These are phyloP conservation scores for Prinsepia uniflora DNA, from an alignment of 306 rosid species.

Conservation along the genomic window DNA sequence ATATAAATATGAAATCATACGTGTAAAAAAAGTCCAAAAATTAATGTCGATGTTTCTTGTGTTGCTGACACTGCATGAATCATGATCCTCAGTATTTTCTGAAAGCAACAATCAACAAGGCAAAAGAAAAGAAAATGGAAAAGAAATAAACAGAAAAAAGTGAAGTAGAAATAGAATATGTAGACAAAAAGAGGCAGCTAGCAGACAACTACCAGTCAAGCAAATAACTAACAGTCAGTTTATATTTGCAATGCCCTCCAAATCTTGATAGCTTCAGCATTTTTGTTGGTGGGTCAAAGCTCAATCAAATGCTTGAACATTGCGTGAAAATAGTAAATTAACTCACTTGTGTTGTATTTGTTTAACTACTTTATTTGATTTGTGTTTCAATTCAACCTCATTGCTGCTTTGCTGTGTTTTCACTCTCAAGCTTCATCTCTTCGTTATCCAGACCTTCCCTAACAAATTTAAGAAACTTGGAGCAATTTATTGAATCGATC, in stretches of 20 bases:
- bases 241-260: background rate
- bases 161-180: background rate
- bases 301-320: background rate
- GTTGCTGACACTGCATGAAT: background rate
- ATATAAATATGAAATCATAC: background rate
- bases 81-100: background rate
- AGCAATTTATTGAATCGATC: background rate
- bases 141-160: background rate
- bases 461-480: background rate
- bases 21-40: background rate
- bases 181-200: background rate
- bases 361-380: background rate
- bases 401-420: constrained; percentile 13
- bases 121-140: background rate
- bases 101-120: background rate
- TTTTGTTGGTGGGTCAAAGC: background rate
- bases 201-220: constrained; percentile 53
- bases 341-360: constrained; percentile 4
- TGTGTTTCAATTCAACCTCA: background rate
- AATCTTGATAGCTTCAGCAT: constrained; percentile 15
- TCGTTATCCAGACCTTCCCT: background rate
- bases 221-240: constrained; percentile 55
- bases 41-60: background rate
- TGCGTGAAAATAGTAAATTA: constrained; percentile 12
- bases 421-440: constrained; percentile 17